A percentile compares a stretch with the other conserved stretches of the same genome.
These are phyloP conservation scores for Rasamsonia emersonii DNA, from an alignment of 2,329 filamentous ascomycete species.

Conservation along the genomic window DNA sequence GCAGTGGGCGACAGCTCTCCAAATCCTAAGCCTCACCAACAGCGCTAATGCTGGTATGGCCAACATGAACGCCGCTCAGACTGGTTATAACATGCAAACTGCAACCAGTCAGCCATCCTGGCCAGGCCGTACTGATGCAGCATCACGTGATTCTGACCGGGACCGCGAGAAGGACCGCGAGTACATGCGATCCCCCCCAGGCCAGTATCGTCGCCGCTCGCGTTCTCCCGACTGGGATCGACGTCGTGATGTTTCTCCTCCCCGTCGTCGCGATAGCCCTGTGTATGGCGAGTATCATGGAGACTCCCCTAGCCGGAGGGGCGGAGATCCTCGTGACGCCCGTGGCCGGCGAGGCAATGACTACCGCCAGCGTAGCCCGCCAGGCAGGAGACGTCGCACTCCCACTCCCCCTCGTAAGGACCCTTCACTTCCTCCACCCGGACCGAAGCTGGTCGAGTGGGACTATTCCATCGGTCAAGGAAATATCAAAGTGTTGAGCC, in stretches of 20 bases:
- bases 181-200: constrained; percentile 54
- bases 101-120: constrained; percentile 15
- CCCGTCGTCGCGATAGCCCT: constrained; percentile 57
- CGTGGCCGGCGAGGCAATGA: constrained; percentile 47
- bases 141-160: constrained; percentile 43
- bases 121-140: constrained; percentile 28
- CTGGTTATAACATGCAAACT: constrained; percentile 20
- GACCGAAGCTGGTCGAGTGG: constrained; percentile 69
- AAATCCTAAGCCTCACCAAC: constrained; percentile 39
- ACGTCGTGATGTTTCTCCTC: constrained; percentile 56
- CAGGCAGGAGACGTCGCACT: constrained; percentile 58
- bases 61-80: constrained; percentile 27
- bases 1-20: constrained; percentile 57
- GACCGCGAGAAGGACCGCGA: constrained; percentile 57
- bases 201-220: constrained; percentile 59
- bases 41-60: constrained; percentile 22
- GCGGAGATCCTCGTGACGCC: constrained; percentile 46
- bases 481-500: constrained; percentile 84
- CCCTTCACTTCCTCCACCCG: constrained; percentile 35
- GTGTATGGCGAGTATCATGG: constrained; percentile 66
- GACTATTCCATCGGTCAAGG: constrained; percentile 66
- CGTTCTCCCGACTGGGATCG: constrained; percentile 70
- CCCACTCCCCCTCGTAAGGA: constrained; percentile 46
- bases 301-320: constrained; percentile 55
- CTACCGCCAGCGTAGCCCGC: constrained; percentile 83